Percentiles rank a stretch among this genome's conserved stretches.
phyloP scores from a whole-genome alignment of 768 basidiomycete genomes.

The Termitomyces bulborhizus region DNA sequence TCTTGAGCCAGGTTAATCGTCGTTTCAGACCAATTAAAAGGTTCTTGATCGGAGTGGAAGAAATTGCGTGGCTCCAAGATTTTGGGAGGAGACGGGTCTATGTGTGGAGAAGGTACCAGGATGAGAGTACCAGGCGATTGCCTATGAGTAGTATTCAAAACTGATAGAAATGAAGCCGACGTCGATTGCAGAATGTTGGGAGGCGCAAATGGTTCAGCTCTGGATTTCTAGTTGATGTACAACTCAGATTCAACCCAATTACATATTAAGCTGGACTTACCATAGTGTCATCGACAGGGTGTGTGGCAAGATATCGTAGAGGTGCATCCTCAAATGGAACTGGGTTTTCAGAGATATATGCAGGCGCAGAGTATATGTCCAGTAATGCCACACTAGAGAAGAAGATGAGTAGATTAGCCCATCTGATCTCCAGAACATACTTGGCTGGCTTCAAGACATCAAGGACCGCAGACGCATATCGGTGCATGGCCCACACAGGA shows the following conservation, averaged over 20 bases:
- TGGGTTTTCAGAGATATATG: slow-evolving; percentile 35
- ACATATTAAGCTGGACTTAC: slow-evolving; percentile 12
- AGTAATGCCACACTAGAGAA: slow-evolving; percentile 38
- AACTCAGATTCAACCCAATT: neutral
- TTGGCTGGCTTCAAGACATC: slow-evolving; percentile 37
- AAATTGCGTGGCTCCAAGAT: slow-evolving; percentile 27
- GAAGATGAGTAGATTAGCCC: neutral
- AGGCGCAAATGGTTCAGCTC: slow-evolving; percentile 36
- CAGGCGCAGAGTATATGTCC: slow-evolving; percentile 45
- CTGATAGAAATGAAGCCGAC: slow-evolving; percentile 46
- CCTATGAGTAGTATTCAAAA: slow-evolving; percentile 18
- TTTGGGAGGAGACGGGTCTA: slow-evolving; percentile 35
- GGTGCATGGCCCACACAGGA: slow-evolving; percentile 44
- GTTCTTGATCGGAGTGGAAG: slow-evolving; percentile 25
- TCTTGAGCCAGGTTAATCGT: slow-evolving; percentile 28
- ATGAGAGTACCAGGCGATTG: slow-evolving; percentile 26
- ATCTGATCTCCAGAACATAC: slow-evolving; percentile 21
- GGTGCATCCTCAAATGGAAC: slow-evolving; percentile 38
- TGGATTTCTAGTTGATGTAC: slow-evolving; percentile 24
- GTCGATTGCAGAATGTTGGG: slow-evolving; percentile 54
- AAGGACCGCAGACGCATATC: slow-evolving; percentile 38
- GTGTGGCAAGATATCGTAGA: slow-evolving; percentile 43
- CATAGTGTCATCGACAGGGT: slow-evolving; percentile 11
- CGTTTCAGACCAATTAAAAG: slow-evolving; percentile 28
- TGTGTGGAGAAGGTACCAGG: slow-evolving; percentile 43